Percentiles rank a stretch among this genome's conserved stretches.
Evolutionary conservation across 176 grass and related monocot genomes (phyloP).

Genomic region (Hordeum vulgare): DNA sequence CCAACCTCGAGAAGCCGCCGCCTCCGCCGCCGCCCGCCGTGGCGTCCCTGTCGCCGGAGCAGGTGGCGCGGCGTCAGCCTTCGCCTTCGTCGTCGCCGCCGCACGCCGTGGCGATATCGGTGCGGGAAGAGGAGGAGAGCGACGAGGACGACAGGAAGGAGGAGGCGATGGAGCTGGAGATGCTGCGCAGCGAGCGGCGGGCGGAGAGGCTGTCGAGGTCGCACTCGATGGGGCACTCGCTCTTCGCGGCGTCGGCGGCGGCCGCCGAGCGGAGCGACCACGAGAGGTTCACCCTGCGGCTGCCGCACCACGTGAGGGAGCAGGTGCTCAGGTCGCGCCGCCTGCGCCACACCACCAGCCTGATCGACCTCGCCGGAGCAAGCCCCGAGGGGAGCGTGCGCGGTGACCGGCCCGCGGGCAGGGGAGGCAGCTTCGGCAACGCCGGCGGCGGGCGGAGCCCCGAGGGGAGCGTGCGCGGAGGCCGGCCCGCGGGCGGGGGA

Average conservation of each 20-base stretch:
- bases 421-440: too few species aligned
- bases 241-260: background rate
- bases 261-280: constrained; percentile 22
- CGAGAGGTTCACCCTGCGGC: constrained; percentile 75
- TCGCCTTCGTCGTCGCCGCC: too few species aligned
- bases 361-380: too few species aligned
- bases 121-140: too few species aligned
- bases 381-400: too few species aligned
- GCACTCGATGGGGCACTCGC: constrained; percentile 40
- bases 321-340: too few species aligned
- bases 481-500: background rate
- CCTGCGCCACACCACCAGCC: too few species aligned
- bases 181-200: constrained; percentile 42
- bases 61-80: background rate
- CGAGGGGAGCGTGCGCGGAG: too few species aligned
- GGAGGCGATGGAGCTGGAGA: constrained; percentile 56
- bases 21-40: background rate
- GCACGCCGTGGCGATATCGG: too few species aligned
- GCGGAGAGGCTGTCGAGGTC: constrained; percentile 49
- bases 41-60: constrained; percentile 4
- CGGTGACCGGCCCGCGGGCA: too few species aligned
- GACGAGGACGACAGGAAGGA: too few species aligned
- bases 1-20: constrained; percentile 47
- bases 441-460: too few species aligned
- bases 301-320: constrained; percentile 55